Evolutionary conservation across 2,329 filamentous ascomycete species (phyloP).

Genomic region (Colletotrichum nymphaeae): DNA sequence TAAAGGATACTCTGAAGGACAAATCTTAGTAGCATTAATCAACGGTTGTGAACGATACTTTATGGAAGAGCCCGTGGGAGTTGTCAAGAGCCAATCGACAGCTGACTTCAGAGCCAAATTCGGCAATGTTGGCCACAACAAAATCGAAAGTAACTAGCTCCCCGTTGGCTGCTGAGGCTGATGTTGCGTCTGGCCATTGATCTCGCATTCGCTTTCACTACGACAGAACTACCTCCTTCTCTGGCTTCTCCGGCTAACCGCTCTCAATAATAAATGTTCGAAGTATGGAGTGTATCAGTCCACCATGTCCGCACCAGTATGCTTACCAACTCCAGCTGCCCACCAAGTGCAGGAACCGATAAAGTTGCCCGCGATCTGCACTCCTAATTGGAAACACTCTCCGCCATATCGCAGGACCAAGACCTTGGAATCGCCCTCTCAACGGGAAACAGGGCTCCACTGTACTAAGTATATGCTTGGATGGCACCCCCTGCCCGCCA

Average conservation of each 20-base stretch:
- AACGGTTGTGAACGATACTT: neutral
- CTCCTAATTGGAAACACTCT: neutral
- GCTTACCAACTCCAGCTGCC: neutral
- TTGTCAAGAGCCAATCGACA: neutral
- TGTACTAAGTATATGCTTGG: conserved; percentile 22
- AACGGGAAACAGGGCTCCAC: conserved; percentile 29
- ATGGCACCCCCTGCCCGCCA: neutral
- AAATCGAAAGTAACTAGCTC: fast-evolving
- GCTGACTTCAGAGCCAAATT: neutral
- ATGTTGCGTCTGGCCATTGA: neutral
- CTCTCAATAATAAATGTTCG: neutral
- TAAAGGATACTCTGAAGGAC: neutral
- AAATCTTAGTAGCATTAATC: neutral
- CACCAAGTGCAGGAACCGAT: neutral
- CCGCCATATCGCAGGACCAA: conserved; percentile 6
- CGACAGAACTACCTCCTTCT: neutral
- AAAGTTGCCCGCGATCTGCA: neutral
- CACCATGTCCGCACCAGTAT: neutral
- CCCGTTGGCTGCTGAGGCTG: neutral
- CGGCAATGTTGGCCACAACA: neutral
- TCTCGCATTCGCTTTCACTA: neutral
- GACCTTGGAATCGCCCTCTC: conserved; percentile 17
- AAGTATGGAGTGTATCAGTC: neutral
- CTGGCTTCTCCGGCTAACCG: neutral
- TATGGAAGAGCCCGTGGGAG: neutral